phyloP scores from a whole-genome alignment of 495 filamentous ascomycete species.

The Xeromyces bisporus region DNA sequence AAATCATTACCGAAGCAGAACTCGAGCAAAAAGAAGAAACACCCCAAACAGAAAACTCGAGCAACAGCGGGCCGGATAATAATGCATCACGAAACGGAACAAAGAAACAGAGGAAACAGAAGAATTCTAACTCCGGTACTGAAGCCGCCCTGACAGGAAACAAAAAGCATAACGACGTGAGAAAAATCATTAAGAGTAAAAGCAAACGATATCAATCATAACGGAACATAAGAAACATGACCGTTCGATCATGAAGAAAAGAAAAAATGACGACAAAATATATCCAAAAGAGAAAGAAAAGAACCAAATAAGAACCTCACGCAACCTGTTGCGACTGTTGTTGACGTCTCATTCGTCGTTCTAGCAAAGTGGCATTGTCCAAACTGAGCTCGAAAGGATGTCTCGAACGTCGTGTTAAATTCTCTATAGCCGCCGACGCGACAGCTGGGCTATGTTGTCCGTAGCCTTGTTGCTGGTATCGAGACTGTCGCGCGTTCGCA shows the following conservation, averaged over 20 bases:
- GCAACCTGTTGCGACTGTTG: conserved; percentile 14
- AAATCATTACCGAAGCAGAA: too few species aligned
- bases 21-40: too few species aligned
- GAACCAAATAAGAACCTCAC: conserved; percentile 4
- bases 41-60: too few species aligned
- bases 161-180: too few species aligned
- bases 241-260: not conserved
- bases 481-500: conserved; percentile 39
- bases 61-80: too few species aligned
- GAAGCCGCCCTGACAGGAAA: too few species aligned
- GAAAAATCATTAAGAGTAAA: too few species aligned
- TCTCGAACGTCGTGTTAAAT: conserved; percentile 46
- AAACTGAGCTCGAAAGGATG: conserved; percentile 77
- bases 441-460: conserved; percentile 66
- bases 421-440: conserved; percentile 61
- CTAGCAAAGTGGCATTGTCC: conserved; percentile 74
- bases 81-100: too few species aligned
- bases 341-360: conserved; percentile 42
- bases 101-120: too few species aligned
- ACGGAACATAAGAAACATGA: too few species aligned
- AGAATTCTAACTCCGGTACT: too few species aligned
- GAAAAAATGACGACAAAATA: not conserved
- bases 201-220: too few species aligned
- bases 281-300: not conserved
- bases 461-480: conserved; percentile 50